Conservation (phyloP, 2,329 filamentous ascomycete genomes). For the Keithomyces neogunnii region DNA sequence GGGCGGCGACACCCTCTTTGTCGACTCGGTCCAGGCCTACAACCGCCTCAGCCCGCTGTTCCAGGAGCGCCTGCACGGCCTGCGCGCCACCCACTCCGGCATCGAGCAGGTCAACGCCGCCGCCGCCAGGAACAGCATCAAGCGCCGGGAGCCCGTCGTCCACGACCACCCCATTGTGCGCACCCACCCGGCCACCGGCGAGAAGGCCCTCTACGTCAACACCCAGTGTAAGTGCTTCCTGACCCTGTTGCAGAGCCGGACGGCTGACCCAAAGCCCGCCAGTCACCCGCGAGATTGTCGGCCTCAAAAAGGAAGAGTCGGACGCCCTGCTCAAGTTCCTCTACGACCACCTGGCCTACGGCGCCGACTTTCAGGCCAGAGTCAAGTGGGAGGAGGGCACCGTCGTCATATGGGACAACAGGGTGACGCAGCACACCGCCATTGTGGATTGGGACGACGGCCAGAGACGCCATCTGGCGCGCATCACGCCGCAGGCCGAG, state of each 20-base stretch:
- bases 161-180: slow-evolving; percentile 70
- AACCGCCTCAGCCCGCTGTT: slow-evolving; percentile 71
- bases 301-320: slow-evolving; percentile 79
- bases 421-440: slow-evolving; percentile 70
- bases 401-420: slow-evolving; percentile 82
- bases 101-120: slow-evolving; percentile 70
- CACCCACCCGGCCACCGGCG: slow-evolving; percentile 73
- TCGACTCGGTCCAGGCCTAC: slow-evolving; percentile 73
- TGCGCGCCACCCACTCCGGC: slow-evolving; percentile 74
- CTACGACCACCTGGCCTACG: slow-evolving; percentile 42
- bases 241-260: too few species aligned
- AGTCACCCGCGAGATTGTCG: slow-evolving; percentile 75
- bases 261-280: background rate
- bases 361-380: slow-evolving; percentile 60
- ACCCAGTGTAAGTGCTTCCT: slow-evolving; percentile 66
- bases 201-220: slow-evolving; percentile 79
- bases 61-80: slow-evolving; percentile 68
- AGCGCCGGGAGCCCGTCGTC: slow-evolving; percentile 66
- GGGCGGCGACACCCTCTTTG: slow-evolving; percentile 81
- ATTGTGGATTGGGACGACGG: slow-evolving; percentile 76
- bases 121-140: slow-evolving; percentile 57
- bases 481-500: slow-evolving; percentile 79
- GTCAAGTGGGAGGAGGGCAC: slow-evolving; percentile 74
- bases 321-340: slow-evolving; percentile 68
- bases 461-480: slow-evolving; percentile 67